Conservation (phyloP, 768 basidiomycete genomes). For the Amylocystis lapponica region DNA sequence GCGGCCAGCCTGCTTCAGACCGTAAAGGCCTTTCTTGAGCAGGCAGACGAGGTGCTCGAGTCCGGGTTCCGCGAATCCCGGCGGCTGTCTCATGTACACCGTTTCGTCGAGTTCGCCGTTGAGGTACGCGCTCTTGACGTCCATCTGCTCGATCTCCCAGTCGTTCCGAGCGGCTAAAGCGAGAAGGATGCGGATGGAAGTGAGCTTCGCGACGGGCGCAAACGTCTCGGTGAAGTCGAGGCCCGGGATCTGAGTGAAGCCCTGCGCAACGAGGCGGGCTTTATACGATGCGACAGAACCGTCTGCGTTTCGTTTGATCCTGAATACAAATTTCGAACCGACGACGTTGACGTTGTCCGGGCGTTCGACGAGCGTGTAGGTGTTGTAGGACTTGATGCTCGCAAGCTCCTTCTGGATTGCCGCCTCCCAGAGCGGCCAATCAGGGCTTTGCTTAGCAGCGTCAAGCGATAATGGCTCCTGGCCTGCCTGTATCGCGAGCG, state of each 20-base stretch:
- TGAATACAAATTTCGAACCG: conserved; percentile 25
- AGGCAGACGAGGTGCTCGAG: conserved; percentile 3
- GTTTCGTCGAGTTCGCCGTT: conserved; percentile 20
- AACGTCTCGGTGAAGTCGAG: conserved; percentile 20
- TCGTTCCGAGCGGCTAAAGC: conserved; percentile 1
- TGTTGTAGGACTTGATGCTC: not conserved
- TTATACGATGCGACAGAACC: conserved; percentile 20
- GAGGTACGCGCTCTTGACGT: conserved; percentile 10
- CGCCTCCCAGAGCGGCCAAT: conserved; percentile 6
- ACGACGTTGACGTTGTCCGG: conserved; percentile 17
- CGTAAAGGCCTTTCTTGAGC: conserved; percentile 6
- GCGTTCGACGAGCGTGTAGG: not conserved
- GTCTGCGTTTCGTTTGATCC: conserved; percentile 17
- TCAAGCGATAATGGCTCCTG: not conserved
- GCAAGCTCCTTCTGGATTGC: conserved; percentile 6
- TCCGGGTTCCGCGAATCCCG: not conserved
- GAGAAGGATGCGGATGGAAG: not conserved
- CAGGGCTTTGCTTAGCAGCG: conserved; percentile 1
- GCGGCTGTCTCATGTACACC: conserved; percentile 23
- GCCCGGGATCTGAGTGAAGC: conserved; percentile 28
- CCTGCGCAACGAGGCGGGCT: conserved; percentile 37
- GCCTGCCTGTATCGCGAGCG: too few relatives aligned
- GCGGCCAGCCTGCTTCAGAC: conserved; percentile 11
- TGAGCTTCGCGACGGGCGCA: not conserved
- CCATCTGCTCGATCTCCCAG: not conserved